Evolutionary conservation across 352 stramenopile genomes (phyloP).

Genomic region (Globisporangium nodosum): DNA sequence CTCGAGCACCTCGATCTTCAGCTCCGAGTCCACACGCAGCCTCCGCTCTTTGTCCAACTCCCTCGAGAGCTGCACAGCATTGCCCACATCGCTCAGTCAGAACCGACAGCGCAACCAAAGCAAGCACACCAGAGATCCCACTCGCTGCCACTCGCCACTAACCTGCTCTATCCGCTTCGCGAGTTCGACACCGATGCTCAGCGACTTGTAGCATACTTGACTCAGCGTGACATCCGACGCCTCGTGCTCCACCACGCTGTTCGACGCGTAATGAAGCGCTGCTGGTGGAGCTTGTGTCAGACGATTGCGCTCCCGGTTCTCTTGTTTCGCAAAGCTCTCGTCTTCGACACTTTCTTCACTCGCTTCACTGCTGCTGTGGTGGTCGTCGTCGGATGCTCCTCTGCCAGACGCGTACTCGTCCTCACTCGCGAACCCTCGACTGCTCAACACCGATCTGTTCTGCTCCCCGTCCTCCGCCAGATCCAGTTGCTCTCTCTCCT

Average conservation of each 20-base stretch:
- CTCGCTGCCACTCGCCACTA: background rate
- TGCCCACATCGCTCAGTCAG: background rate
- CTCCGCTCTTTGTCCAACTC: slow-evolving; percentile 23
- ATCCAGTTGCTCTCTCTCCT: background rate
- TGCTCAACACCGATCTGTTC: background rate
- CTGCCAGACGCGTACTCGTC: slow-evolving; percentile 5
- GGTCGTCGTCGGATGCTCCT: background rate
- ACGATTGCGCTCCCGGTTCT: background rate
- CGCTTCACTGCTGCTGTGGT: background rate
- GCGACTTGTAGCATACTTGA: slow-evolving; percentile 36
- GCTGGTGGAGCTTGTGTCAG: background rate
- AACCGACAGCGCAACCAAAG: background rate
- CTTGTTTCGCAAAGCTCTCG: background rate
- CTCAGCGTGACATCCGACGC: slow-evolving; percentile 15
- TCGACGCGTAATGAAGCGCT: background rate
- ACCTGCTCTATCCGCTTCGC: slow-evolving; percentile 29
- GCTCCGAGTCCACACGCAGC: slow-evolving; percentile 21
- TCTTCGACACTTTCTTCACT: background rate
- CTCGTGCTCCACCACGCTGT: background rate
- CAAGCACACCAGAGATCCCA: background rate
- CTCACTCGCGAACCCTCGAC: background rate
- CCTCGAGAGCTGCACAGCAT: slow-evolving; percentile 19
- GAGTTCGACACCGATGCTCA: slow-evolving; percentile 25
- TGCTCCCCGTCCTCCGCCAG: slow-evolving; percentile 4
- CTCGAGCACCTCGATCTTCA: slow-evolving; percentile 34